Base-by-base conservation (phyloP, 805 yeast genomes). In the Barnettozyma wickerhamii region DNA sequence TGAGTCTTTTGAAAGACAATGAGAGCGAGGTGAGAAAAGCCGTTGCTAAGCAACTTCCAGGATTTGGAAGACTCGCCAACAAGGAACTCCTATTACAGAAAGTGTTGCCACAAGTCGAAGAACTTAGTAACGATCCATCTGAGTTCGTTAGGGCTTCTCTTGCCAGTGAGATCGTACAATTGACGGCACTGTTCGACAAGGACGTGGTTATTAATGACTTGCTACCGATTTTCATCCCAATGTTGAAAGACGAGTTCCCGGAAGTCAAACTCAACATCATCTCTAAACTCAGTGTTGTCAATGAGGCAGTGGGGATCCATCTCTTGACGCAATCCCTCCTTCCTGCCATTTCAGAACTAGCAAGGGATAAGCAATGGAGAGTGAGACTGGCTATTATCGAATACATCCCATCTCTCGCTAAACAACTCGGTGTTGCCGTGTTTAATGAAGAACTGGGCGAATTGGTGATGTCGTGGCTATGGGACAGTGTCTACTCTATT, bases 21-120 rank as follows among this genome's bases (percentile, higher is more conserved):
- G 99, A 93, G 70, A 95, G 95, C 37, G 99, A 90, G 68, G 99
- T 95, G 34, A 80, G 98, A 64, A 88, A 90, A 53, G 96, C 96
- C 7, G 78, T 90, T 50, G 86, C 96, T 17, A 87, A 87, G 60
- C 96, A 93, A 62, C 74, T 91, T 40, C 95, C 97, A 10, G 81
- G 76, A 3, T 83, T 82, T 57, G 72, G 84, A 46, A 66, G 66
- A 47, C 66, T 81, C 40, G 67, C 83, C 39, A 58, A 68, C 38
- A 67, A 72, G 32, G 71, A 71, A 6, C 66, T 77, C 7, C 72
- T 91, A 38, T 65, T 86, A 37, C 71, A 72, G 31, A 83, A 82
- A 50, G 79, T 93, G 44, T 71, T 93, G 38, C 97, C 98, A 4
- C 79, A 81, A 44, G 86, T 91, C 23, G 84, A 82, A 55, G 83